Conservation (phyloP, 768 basidiomycete genomes). For the Trametes maxima region DNA sequence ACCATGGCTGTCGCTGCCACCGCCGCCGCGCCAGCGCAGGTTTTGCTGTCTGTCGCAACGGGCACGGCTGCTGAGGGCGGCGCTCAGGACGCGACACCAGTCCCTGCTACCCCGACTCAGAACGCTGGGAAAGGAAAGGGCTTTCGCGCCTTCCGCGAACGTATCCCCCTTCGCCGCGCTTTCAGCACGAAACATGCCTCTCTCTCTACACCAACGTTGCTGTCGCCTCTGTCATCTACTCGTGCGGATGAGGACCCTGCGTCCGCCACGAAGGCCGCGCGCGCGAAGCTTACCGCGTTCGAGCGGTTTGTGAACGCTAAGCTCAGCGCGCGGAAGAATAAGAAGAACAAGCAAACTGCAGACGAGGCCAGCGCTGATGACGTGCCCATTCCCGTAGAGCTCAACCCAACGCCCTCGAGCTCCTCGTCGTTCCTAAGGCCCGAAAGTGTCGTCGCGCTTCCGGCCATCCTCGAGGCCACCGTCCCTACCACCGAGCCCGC, state of each 20-base stretch:
- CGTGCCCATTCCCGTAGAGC: conserved; percentile 6
- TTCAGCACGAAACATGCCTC: conserved; percentile 20
- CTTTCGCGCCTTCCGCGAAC: conserved; percentile 16
- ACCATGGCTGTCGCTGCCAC: neutral
- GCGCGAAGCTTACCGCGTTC: conserved; percentile 23
- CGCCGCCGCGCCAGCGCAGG: conserved; percentile 1
- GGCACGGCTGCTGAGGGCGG: neutral
- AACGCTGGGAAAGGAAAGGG: conserved; percentile 14
- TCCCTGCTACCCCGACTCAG: conserved; percentile 5
- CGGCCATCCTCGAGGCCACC: conserved; percentile 5
- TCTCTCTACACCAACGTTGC: conserved; percentile 13
- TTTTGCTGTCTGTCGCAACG: neutral
- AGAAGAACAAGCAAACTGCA: conserved; percentile 17
- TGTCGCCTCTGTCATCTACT: neutral
- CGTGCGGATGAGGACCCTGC: neutral
- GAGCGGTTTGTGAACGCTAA: conserved; percentile 29
- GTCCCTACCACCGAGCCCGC: neutral
- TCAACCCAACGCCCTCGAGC: neutral
- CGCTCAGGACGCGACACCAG: neutral
- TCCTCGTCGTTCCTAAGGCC: neutral
- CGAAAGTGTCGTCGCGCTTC: neutral
- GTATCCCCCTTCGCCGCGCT: conserved; percentile 15
- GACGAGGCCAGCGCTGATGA: neutral
- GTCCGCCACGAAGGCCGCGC: neutral
- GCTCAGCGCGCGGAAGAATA: conserved; percentile 9